phyloP scores from a whole-genome alignment of 2,329 filamentous ascomycete genomes.

The Pyrenophora graminea region DNA sequence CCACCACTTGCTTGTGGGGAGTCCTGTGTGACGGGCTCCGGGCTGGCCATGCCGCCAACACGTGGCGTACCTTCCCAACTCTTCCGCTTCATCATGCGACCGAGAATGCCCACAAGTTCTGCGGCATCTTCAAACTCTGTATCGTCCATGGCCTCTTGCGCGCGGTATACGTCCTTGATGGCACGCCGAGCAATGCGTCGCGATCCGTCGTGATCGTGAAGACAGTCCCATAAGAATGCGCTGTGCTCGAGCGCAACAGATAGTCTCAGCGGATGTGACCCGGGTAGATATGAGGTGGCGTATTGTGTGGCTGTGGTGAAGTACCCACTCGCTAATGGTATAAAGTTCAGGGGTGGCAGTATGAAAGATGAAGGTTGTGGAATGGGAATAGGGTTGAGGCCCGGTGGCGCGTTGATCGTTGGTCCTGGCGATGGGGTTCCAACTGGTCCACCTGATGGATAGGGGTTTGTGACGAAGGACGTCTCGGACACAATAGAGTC shows the following conservation, averaged over 20 bases:
- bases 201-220: slow-evolving; percentile 77
- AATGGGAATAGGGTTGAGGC: slow-evolving; percentile 49
- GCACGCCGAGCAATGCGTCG: slow-evolving; percentile 78
- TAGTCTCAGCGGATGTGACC: slow-evolving; percentile 85
- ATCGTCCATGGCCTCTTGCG: slow-evolving; percentile 89
- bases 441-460: slow-evolving; percentile 46
- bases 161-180: slow-evolving; percentile 88
- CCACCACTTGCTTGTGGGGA: slow-evolving; percentile 19
- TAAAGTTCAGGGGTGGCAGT: slow-evolving; percentile 77
- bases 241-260: slow-evolving; percentile 91
- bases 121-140: slow-evolving; percentile 93
- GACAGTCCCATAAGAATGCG: slow-evolving; percentile 91
- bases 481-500: slow-evolving; percentile 55
- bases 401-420: slow-evolving; percentile 50
- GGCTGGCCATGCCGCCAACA: slow-evolving; percentile 37
- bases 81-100: slow-evolving; percentile 81
- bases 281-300: slow-evolving; percentile 76
- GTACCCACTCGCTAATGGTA: slow-evolving; percentile 77
- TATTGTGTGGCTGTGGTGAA: slow-evolving; percentile 78
- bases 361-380: slow-evolving; percentile 69
- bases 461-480: slow-evolving; percentile 57
- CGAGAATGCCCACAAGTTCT: slow-evolving; percentile 81
- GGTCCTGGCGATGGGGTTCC: slow-evolving; percentile 50
- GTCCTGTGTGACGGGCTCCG: slow-evolving; percentile 30
- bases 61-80: slow-evolving; percentile 46